Percentiles rank a stretch among this genome's conserved stretches.
These are phyloP conservation scores for Telfairia occidentalis DNA, from an alignment of 331 rosid genomes.

Conservation along the genomic window DNA sequence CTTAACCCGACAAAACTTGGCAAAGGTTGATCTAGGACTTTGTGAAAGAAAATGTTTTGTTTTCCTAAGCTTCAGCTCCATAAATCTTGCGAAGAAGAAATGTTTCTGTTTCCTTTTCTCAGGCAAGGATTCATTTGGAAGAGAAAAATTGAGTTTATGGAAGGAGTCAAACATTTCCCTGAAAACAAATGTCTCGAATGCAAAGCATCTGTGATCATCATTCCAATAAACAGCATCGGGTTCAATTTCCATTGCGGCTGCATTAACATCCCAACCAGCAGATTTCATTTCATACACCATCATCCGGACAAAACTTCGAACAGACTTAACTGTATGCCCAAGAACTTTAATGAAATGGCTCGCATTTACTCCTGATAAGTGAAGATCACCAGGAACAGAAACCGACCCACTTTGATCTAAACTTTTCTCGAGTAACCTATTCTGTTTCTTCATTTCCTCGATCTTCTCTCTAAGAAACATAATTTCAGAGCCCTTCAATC, in stretches of 20 bases:
- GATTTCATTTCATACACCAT: conserved; percentile 57
- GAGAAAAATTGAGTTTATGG: conserved; percentile 45
- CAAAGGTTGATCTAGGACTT: conserved; percentile 52
- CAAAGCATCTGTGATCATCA: conserved; percentile 59
- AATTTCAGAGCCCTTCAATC: conserved; percentile 66
- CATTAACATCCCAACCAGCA: conserved; percentile 50
- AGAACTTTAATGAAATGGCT: conserved; percentile 45
- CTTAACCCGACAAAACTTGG: conserved; percentile 51
- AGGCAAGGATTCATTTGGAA: conserved; percentile 26
- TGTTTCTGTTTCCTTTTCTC: conserved; percentile 26
- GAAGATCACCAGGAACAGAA: conserved; percentile 37
- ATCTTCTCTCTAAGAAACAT: conserved; percentile 51
- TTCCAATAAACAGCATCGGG: conserved; percentile 32
- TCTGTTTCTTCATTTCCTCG: conserved; percentile 41
- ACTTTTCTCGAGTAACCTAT: conserved; percentile 46
- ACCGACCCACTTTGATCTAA: conserved; percentile 53
- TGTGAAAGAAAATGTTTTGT: conserved; percentile 39
- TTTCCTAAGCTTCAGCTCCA: conserved; percentile 51
- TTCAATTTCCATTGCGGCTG: conserved; percentile 52
- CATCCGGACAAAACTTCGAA: conserved; percentile 51
- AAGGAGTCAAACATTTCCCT: conserved; percentile 77
- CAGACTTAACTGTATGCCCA: conserved; percentile 41
- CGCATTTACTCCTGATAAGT: conserved; percentile 40
- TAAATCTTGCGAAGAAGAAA: conserved; percentile 42
- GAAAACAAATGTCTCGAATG: conserved; percentile 65